Conservation (phyloP, 257 asterid genomes). For the Primulina huaijiensis region DNA sequence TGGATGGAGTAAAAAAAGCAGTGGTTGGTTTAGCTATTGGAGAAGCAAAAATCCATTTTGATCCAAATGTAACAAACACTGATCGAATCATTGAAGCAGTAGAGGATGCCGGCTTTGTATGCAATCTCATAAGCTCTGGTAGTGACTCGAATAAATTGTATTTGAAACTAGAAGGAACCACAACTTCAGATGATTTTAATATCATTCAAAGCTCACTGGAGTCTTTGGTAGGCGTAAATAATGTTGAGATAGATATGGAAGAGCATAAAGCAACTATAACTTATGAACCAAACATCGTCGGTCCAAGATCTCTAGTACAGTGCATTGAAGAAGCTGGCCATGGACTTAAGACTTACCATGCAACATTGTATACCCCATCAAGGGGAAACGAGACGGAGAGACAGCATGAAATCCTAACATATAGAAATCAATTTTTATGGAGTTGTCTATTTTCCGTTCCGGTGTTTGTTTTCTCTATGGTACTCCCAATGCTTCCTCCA, state of each 20-base stretch:
- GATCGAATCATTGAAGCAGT: constrained; percentile 58
- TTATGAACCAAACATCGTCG: constrained; percentile 77
- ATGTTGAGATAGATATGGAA: constrained; percentile 52
- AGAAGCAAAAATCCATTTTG: constrained; percentile 94
- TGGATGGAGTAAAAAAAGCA: constrained; percentile 85
- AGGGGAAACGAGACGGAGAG: constrained; percentile 72
- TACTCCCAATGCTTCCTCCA: constrained; percentile 91
- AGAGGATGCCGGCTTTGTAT: constrained; percentile 94
- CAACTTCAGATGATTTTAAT: constrained; percentile 51
- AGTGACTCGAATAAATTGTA: constrained; percentile 67
- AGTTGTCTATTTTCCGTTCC: constrained; percentile 92
- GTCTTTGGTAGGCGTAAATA: constrained; percentile 77
- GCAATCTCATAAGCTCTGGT: constrained; percentile 79
- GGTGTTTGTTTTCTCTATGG: constrained; percentile 74
- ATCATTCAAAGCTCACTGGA: constrained; percentile 51
- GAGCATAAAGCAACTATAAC: constrained; percentile 54
- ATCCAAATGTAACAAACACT: constrained; percentile 67
- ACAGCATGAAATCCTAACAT: constrained; percentile 58
- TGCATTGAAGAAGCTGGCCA: constrained; percentile 61
- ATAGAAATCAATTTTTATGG: constrained; percentile 74
- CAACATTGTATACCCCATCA: constrained; percentile 71
- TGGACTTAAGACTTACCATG: constrained; percentile 53
- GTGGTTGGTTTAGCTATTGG: constrained; percentile 98
- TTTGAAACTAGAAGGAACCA: constrained; percentile 68
- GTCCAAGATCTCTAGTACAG: constrained; percentile 87